phyloP scores from a whole-genome alignment of 257 asterid genomes.

The Jacaranda mimosifolia region DNA sequence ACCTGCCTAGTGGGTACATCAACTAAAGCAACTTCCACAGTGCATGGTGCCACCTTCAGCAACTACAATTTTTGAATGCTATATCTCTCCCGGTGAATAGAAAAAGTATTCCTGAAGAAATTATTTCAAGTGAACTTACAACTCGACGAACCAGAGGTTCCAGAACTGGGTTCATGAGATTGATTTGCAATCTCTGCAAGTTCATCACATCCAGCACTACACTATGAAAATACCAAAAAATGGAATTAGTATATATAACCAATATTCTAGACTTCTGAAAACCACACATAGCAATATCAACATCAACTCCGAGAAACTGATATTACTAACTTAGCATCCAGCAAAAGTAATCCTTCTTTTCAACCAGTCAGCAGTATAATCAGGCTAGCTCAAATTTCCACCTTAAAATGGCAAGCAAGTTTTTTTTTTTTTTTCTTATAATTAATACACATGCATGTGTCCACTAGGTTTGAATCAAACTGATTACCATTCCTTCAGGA shows the following conservation, averaged over 20 bases:
- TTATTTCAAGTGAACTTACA: slow-evolving; percentile 56
- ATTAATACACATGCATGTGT: no score
- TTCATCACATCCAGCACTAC: slow-evolving; percentile 77
- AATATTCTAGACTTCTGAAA: not conserved
- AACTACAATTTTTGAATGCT: not conserved
- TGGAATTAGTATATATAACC: slow-evolving; percentile 33
- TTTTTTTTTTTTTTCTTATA: no score
- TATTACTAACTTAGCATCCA: slow-evolving; percentile 1
- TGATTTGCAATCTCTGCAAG: slow-evolving; percentile 72
- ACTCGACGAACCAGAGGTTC: slow-evolving; percentile 94
- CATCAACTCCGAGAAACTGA: not conserved
- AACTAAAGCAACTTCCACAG: slow-evolving; percentile 57
- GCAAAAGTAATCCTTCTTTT: not conserved
- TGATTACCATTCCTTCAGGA: no score
- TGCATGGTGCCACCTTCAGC: slow-evolving; percentile 55
- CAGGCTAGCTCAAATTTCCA: not conserved
- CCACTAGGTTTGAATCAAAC: no score
- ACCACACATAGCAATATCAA: not conserved
- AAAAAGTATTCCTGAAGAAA: slow-evolving; percentile 5
- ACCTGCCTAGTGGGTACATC: slow-evolving; percentile 56
- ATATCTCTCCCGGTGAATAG: not conserved
- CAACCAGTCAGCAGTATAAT: not conserved
- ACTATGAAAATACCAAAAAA: slow-evolving; percentile 49
- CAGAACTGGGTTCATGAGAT: slow-evolving; percentile 72
- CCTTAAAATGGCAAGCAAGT: not conserved